Percentiles rank a stretch among this genome's conserved stretches.
Conservation (phyloP, 306 rosid species). For the Medicago arabica region DNA sequence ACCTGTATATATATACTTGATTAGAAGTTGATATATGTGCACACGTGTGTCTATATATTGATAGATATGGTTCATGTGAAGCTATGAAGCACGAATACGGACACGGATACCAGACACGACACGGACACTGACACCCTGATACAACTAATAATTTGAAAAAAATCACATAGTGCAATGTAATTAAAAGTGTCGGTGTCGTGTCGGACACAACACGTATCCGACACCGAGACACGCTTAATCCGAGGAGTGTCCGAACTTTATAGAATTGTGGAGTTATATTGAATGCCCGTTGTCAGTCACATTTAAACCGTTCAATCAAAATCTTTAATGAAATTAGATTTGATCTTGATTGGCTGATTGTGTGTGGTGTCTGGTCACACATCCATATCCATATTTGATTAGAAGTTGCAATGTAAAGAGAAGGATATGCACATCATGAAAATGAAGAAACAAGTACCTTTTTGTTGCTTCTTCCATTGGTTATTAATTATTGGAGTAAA, state of each 20-base stretch:
- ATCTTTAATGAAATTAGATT: background rate
- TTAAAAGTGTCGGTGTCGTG: no score
- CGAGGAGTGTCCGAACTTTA: no score
- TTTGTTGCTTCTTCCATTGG: slow-evolving; percentile 45
- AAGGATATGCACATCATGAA: background rate
- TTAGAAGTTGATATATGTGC: background rate
- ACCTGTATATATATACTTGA: background rate
- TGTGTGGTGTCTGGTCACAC: background rate
- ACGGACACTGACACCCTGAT: no score
- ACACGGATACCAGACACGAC: no score
- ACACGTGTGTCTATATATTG: no score
- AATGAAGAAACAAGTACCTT: slow-evolving; percentile 16
- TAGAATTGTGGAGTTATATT: no score
- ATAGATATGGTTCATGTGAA: no score
- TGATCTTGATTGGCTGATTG: background rate
- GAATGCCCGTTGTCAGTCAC: background rate
- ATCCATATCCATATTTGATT: background rate
- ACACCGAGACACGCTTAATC: no score
- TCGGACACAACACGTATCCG: no score
- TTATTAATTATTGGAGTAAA: background rate
- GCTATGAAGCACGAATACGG: no score
- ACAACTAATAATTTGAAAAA: no score
- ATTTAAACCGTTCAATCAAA: background rate
- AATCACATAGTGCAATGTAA: no score
- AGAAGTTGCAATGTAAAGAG: background rate